phyloP scores from a whole-genome alignment of 208 protist species.

The Endotrypanum monterogeii region DNA sequence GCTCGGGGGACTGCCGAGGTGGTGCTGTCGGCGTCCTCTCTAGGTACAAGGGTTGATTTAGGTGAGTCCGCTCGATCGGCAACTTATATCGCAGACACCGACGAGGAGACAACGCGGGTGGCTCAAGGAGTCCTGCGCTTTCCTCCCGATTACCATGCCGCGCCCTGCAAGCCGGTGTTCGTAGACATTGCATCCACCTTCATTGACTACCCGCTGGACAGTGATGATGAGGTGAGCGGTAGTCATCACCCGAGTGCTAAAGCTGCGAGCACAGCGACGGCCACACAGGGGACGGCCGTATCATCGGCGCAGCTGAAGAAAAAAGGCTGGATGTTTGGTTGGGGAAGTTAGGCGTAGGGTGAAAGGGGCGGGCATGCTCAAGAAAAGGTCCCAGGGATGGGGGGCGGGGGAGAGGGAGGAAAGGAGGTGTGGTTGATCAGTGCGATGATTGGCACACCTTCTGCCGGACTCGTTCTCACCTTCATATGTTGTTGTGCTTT shows the following conservation, averaged over 20 bases:
- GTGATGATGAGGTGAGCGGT: background rate
- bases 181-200: constrained; percentile 84
- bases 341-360: constrained; percentile 10
- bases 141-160: constrained; percentile 79
- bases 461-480: too few relatives aligned
- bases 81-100: constrained; percentile 47
- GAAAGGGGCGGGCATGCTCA: background rate
- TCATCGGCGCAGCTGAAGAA: constrained; percentile 5
- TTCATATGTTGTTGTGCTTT: too few relatives aligned
- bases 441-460: background rate
- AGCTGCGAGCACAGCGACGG: background rate
- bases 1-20: constrained; percentile 44
- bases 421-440: background rate
- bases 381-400: too few relatives aligned
- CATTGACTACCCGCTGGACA: constrained; percentile 55
- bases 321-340: constrained; percentile 28
- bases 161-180: constrained; percentile 85
- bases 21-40: constrained; percentile 26
- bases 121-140: constrained; percentile 71
- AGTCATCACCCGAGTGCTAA: background rate
- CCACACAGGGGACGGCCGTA: background rate
- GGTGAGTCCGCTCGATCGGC: background rate
- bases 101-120: constrained; percentile 36
- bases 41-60: background rate
- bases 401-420: background rate